Percentiles rank a stretch among this genome's conserved stretches.
These are phyloP conservation scores for Cairneyella variabilis DNA, from an alignment of 495 filamentous ascomycete genomes.

Conservation along the genomic window DNA sequence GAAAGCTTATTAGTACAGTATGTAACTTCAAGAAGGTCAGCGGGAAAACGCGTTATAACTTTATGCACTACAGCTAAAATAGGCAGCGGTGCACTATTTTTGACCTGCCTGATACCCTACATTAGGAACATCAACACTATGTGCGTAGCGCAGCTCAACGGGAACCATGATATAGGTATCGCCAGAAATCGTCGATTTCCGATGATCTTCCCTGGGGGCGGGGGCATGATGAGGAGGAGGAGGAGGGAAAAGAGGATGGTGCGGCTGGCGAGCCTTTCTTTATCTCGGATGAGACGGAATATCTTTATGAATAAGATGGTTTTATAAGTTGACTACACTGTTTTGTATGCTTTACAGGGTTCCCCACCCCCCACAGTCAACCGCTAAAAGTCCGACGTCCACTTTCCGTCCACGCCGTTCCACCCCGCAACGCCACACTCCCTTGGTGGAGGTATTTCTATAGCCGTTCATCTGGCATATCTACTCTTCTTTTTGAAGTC, in stretches of 20 bases:
- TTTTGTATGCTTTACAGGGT: no score
- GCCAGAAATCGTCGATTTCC: slow-evolving; percentile 3
- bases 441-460: no score
- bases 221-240: slow-evolving; percentile 6
- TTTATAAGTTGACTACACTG: background rate
- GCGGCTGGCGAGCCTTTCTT: slow-evolving; percentile 5
- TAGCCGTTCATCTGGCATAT: no score
- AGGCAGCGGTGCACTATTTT: background rate
- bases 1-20: background rate
- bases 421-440: no score
- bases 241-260: slow-evolving; percentile 5
- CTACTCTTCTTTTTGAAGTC: no score
- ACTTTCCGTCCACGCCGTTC: no score
- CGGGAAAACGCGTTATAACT: no score
- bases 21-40: background rate
- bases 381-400: no score
- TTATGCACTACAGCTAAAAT: no score
- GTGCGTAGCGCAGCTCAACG: background rate
- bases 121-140: background rate
- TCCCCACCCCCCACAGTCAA: no score
- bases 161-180: slow-evolving; percentile 1
- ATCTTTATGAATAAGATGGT: slow-evolving; percentile 4
- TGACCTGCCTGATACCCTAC: background rate
- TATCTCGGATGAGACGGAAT: slow-evolving; percentile 6
- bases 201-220: slow-evolving; percentile 3